Conservation (phyloP, 2,329 filamentous ascomycete genomes). For the Colletotrichum eremochloae region DNA sequence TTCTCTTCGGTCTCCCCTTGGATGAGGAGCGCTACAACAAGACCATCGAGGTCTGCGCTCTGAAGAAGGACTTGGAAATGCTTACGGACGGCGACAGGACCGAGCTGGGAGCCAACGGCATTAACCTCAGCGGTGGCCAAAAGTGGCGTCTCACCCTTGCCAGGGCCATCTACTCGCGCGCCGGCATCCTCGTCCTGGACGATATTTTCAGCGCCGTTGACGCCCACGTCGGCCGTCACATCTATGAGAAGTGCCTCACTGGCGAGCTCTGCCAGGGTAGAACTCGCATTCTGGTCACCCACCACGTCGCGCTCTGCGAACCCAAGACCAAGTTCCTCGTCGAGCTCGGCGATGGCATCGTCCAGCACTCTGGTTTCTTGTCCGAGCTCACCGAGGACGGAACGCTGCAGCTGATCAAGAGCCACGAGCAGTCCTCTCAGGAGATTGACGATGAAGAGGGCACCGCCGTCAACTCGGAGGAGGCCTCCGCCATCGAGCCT, state of each 20-base stretch:
- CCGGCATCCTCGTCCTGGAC: conserved; percentile 81
- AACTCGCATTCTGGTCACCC: conserved; percentile 84
- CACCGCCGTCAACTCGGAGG: conserved; percentile 69
- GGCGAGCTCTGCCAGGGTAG: conserved; percentile 77
- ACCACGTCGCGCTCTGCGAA: conserved; percentile 80
- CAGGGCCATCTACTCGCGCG: conserved; percentile 82
- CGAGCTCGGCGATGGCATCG: conserved; percentile 76
- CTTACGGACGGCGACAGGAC: conserved; percentile 82
- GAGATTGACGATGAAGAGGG: conserved; percentile 64
- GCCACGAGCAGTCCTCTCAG: conserved; percentile 62
- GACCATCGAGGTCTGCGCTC: conserved; percentile 78
- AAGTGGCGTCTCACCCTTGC: conserved; percentile 87
- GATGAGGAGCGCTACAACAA: conserved; percentile 77
- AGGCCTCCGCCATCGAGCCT: conserved; percentile 54
- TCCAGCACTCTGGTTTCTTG: conserved; percentile 74
- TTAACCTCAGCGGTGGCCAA: conserved; percentile 87
- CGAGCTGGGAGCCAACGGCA: conserved; percentile 86
- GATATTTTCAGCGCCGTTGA: conserved; percentile 89
- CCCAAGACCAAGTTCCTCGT: conserved; percentile 81
- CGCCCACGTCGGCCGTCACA: conserved; percentile 82
- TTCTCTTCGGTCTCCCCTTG: conserved; percentile 80
- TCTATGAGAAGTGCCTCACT: conserved; percentile 81
- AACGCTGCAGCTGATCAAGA: conserved; percentile 68
- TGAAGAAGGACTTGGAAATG: conserved; percentile 82
- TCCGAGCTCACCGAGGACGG: conserved; percentile 73